These are phyloP conservation scores for Fragaria iinumae DNA, from an alignment of 306 rosid genomes.

Conservation along the genomic window DNA sequence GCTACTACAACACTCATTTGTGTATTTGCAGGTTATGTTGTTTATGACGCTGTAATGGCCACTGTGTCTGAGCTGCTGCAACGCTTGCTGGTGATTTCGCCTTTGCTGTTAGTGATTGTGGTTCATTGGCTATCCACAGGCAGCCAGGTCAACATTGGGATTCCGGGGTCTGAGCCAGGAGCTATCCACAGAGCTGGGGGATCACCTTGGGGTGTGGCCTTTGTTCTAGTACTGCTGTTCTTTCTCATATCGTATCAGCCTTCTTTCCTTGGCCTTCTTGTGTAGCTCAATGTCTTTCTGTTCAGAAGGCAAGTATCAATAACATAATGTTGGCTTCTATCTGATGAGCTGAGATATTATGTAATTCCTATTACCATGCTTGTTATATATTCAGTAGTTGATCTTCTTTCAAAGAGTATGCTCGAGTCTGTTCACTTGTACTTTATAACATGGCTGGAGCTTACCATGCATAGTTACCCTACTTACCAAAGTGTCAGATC, in stretches of 20 bases:
- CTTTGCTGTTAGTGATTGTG: slow-evolving; percentile 53
- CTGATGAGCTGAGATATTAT: background rate
- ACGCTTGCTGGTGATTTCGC: slow-evolving; percentile 63
- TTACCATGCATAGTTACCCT: background rate
- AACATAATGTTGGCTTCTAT: background rate
- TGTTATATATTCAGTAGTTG: background rate
- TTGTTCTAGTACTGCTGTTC: slow-evolving; percentile 45
- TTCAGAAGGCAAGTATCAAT: background rate
- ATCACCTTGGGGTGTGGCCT: slow-evolving; percentile 79
- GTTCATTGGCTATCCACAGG: slow-evolving; percentile 77
- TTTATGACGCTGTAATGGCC: slow-evolving; percentile 63
- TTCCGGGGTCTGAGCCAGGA: slow-evolving; percentile 70
- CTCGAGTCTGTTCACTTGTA: background rate
- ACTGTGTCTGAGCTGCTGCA: slow-evolving; percentile 66
- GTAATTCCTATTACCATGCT: background rate
- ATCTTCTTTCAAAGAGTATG: background rate
- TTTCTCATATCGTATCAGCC: slow-evolving; percentile 72
- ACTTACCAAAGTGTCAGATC: background rate
- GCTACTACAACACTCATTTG: slow-evolving; percentile 31
- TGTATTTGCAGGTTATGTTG: slow-evolving; percentile 47
- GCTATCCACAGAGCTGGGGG: slow-evolving; percentile 72
- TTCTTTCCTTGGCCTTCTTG: slow-evolving; percentile 43
- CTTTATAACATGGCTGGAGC: background rate
- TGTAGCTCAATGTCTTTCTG: slow-evolving; percentile 20
- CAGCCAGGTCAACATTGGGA: slow-evolving; percentile 48